Conservation (phyloP, 441 rosid species). For the Erodium trifolium region DNA sequence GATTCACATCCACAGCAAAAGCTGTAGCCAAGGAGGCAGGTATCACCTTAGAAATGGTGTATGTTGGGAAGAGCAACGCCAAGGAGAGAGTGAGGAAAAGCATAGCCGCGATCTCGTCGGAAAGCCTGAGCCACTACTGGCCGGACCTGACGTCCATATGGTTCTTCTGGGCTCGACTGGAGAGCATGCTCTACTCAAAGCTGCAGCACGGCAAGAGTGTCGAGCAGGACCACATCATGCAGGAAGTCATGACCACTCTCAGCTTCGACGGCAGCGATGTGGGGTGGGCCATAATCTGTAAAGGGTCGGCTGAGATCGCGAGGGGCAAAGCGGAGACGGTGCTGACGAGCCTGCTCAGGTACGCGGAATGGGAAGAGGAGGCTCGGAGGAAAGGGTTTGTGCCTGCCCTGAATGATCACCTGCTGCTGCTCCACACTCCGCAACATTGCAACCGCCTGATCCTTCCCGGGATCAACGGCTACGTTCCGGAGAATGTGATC, state of each 20-base stretch:
- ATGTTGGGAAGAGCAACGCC: slow-evolving; percentile 38
- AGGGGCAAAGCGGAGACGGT: slow-evolving; percentile 24
- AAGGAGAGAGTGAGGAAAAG: slow-evolving; percentile 23
- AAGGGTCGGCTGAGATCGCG: slow-evolving; percentile 23
- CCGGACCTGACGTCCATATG: slow-evolving; percentile 22
- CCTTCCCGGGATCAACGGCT: slow-evolving; percentile 24
- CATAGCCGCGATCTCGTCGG: slow-evolving; percentile 18
- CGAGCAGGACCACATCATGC: slow-evolving; percentile 29
- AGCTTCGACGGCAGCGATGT: slow-evolving; percentile 33
- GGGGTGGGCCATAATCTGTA: slow-evolving; percentile 34
- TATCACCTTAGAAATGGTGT: slow-evolving; percentile 32
- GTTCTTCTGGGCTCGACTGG: slow-evolving; percentile 44
- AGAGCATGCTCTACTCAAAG: slow-evolving; percentile 43
- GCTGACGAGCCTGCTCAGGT: slow-evolving; percentile 18
- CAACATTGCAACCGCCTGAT: slow-evolving; percentile 41
- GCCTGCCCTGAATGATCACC: slow-evolving; percentile 21
- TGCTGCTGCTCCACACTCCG: slow-evolving; percentile 17
- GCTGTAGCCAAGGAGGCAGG: slow-evolving; percentile 20
- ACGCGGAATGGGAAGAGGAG: slow-evolving; percentile 14
- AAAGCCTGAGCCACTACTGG: slow-evolving; percentile 29
- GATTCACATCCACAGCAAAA: slow-evolving; percentile 18
- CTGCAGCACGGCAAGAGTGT: slow-evolving; percentile 23
- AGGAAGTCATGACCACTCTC: slow-evolving; percentile 31
- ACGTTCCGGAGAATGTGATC: slow-evolving; percentile 29
- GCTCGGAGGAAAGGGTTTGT: slow-evolving; percentile 19